A percentile compares a stretch with the other conserved stretches of the same genome.
Evolutionary conservation across 179 eudicot species (phyloP).

Genomic region (Carnegiea gigantea): DNA sequence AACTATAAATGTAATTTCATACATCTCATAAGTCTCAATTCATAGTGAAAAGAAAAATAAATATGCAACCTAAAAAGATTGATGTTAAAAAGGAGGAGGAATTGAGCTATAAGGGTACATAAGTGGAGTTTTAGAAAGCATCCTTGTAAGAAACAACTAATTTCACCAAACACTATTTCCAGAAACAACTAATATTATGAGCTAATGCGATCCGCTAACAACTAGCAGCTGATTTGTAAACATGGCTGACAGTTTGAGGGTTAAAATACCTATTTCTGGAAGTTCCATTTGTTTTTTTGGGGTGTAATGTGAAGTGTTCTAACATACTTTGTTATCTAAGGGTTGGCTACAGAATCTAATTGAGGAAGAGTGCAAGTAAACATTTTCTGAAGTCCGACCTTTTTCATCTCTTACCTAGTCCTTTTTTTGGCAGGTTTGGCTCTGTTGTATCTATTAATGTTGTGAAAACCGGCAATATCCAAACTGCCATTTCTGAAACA

Average conservation of each 20-base stretch:
- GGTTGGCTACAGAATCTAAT: neutral
- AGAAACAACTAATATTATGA: too few relatives aligned
- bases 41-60: too few relatives aligned
- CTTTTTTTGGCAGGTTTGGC: constrained; percentile 63
- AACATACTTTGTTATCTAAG: neutral
- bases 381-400: neutral
- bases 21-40: too few relatives aligned
- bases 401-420: constrained; percentile 9
- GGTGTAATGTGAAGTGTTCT: constrained; percentile 1
- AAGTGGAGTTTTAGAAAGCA: too few relatives aligned
- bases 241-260: neutral
- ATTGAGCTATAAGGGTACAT: too few relatives aligned
- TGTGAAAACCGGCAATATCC: constrained; percentile 37
- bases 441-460: constrained; percentile 66
- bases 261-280: neutral
- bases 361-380: neutral
- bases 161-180: too few relatives aligned
- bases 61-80: too few relatives aligned
- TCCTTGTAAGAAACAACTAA: too few relatives aligned
- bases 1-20: too few relatives aligned
- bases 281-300: neutral
- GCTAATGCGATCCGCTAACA: too few relatives aligned
- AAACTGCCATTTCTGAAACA: constrained; percentile 27
- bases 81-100: too few relatives aligned
- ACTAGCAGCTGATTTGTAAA: too few relatives aligned